Base-by-base conservation (phyloP, 257 asterid species). In the Thymus mandschuricus region DNA sequence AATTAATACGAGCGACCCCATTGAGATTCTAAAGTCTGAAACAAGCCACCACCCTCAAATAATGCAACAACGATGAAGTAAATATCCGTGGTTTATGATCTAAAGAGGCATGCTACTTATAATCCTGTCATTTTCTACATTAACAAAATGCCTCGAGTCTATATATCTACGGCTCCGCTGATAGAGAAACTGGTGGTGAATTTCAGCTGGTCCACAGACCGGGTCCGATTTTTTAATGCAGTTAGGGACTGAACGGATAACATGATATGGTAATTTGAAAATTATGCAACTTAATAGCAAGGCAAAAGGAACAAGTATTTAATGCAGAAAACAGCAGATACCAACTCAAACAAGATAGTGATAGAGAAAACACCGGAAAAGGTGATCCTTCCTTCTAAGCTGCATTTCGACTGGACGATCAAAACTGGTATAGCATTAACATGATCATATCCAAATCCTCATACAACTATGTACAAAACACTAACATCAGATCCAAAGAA, bases 271-370 rank as follows among this genome's bases (percentile, higher is more conserved):
- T 54, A 48, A 41, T 30, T 61, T 67, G 77, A 71, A 60, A 56
- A 60, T 51, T 40, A 44, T 8, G 44, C n/a, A 27, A 27, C 45
- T 46, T 57, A 64, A 70, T 67, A 43, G 58, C 60, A 49, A 62
- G 69, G 59, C 67, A 30, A 67, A 64, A 70, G 59, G 79, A 68
- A 76, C 66, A 72, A 5, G 28, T 28, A 58, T 13, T 70, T 80
- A 64, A 76, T 80, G 55, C 12, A 54, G 80, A 76, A 65, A 69
- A 60, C 75, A 73, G 65, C 77, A 44, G 30, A 35, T 73, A 77
- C 69, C 81, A 66, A 69, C 80, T 68, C 70, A 34, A 67, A 75
- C 61, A 66, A 70, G 64, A 48, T 34, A 48, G 46, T 7, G 54
- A 63, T 56, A n/a, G 46, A 0, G n/a, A 44, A 29, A 33, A 64